These are phyloP conservation scores for Sporothrix inflata DNA, from an alignment of 2,329 filamentous ascomycete genomes.

Conservation along the genomic window DNA sequence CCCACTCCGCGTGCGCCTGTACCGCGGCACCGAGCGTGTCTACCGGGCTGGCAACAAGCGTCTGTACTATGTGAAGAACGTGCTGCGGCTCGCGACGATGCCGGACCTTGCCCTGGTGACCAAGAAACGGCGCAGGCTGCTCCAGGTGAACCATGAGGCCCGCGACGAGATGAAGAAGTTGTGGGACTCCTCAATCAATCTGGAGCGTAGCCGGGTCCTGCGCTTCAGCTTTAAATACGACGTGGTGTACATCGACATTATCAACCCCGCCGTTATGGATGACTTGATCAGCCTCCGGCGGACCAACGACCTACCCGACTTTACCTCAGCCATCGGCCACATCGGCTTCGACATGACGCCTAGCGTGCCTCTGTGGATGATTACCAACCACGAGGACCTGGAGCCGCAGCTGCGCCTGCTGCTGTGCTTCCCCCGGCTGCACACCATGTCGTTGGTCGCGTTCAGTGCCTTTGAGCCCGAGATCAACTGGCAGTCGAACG, in stretches of 20 bases:
- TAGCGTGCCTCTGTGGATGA: slow-evolving; percentile 32
- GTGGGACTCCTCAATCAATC: slow-evolving; percentile 17
- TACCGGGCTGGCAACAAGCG: neutral
- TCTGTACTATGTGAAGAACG: neutral
- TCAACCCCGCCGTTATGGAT: slow-evolving; percentile 27
- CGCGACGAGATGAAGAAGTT: slow-evolving; percentile 28
- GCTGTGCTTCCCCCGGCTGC: slow-evolving; percentile 32
- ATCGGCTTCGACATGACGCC: slow-evolving; percentile 35
- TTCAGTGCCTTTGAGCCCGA: slow-evolving; percentile 30
- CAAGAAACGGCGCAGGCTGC: slow-evolving; percentile 25
- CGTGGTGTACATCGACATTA: slow-evolving; percentile 33
- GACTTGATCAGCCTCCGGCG: slow-evolving; percentile 23
- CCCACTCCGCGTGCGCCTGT: slow-evolving; percentile 34
- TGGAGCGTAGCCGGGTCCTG: slow-evolving; percentile 25
- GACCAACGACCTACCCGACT: slow-evolving; percentile 20
- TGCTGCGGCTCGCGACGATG: slow-evolving; percentile 31
- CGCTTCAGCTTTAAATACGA: slow-evolving; percentile 29
- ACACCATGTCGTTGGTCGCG: slow-evolving; percentile 33
- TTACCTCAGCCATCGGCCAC: slow-evolving; percentile 29
- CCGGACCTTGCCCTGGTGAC: slow-evolving; percentile 31
- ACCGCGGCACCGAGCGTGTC: slow-evolving; percentile 29
- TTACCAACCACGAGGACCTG: slow-evolving; percentile 25
- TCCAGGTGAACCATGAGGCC: slow-evolving; percentile 30
- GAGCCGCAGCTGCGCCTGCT: slow-evolving; percentile 31
- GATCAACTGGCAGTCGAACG: slow-evolving; percentile 29